A percentile compares a stretch with the other conserved stretches of the same genome.
Conservation (phyloP, 2,329 filamentous ascomycete genomes). For the Helicocarpus griseus region DNA sequence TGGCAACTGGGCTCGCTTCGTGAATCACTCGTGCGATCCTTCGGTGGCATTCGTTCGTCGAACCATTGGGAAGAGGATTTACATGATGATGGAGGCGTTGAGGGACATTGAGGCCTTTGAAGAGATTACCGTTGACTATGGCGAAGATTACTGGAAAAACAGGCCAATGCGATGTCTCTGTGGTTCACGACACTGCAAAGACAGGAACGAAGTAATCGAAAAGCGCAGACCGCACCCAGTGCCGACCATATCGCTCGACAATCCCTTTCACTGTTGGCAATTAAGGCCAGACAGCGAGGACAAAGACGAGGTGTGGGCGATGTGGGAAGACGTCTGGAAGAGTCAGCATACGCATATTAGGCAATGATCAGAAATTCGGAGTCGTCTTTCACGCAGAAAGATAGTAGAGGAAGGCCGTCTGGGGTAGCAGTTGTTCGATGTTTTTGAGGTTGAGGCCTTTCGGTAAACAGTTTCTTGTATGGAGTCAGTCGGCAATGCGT, state of each 20-base stretch:
- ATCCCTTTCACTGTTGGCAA: neutral
- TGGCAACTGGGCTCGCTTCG: constrained; percentile 27
- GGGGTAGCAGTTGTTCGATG: too few species aligned
- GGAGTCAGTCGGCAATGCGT: too few species aligned
- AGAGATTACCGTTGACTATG: constrained; percentile 27
- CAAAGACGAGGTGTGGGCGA: neutral
- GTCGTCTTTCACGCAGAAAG: neutral
- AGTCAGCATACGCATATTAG: neutral
- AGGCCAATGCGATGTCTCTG: neutral
- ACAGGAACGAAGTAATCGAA: neutral
- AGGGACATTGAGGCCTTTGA: constrained; percentile 23
- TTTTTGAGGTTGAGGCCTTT: too few species aligned
- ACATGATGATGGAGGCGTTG: constrained; percentile 15
- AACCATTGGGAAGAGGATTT: constrained; percentile 15
- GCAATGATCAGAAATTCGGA: neutral
- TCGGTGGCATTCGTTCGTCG: constrained; percentile 12
- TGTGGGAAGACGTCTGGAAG: neutral
- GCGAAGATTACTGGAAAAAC: constrained; percentile 3
- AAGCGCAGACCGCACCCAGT: neutral
- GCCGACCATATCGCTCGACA: neutral
- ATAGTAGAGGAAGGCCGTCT: too few species aligned
- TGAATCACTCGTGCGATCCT: constrained; percentile 28
- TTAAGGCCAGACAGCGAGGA: neutral
- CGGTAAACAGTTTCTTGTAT: too few species aligned
- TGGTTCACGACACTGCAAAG: neutral